Evolutionary conservation across 371 early-diverging fungal species (phyloP).

Genomic region (Gilbertella persicaria): DNA sequence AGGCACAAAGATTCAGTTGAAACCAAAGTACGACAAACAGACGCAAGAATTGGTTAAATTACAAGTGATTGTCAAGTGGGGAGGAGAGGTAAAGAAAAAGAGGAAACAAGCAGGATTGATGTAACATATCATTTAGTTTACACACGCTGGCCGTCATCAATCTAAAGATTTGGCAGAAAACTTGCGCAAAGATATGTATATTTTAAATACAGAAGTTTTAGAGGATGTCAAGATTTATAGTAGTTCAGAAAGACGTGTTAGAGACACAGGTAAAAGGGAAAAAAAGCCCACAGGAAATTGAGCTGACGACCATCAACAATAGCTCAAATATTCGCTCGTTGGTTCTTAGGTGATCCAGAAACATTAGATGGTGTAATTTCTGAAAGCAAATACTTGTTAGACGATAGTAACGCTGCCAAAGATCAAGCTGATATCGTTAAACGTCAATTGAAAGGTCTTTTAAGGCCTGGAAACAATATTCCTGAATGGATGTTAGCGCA

Average conservation of each 20-base stretch:
- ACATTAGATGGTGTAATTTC: constrained; percentile 61
- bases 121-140: constrained; percentile 58
- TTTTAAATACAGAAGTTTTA: constrained; percentile 84
- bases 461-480: constrained; percentile 58
- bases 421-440: constrained; percentile 91
- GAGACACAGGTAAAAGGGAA: constrained; percentile 68
- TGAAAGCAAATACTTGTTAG: constrained; percentile 88
- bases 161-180: constrained; percentile 91
- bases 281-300: background rate
- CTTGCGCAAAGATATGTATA: constrained; percentile 86
- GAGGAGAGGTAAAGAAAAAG: constrained; percentile 70
- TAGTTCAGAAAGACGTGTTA: constrained; percentile 88
- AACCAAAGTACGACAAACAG: constrained; percentile 73
- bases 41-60: constrained; percentile 66
- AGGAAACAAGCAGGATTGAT: background rate
- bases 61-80: constrained; percentile 96
- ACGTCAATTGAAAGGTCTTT: constrained; percentile 57
- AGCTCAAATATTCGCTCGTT: constrained; percentile 77
- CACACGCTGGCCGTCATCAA: constrained; percentile 94
- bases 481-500: constrained; percentile 42
- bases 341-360: constrained; percentile 70
- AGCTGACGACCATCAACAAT: background rate
- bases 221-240: constrained; percentile 87
- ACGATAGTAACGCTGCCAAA: constrained; percentile 94
- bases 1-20: constrained; percentile 94